Evolutionary conservation across 2,329 filamentous ascomycete genomes (phyloP), one percentile per base, ranked within the genome.

Genomic region (Epichloe typhina): DNA sequence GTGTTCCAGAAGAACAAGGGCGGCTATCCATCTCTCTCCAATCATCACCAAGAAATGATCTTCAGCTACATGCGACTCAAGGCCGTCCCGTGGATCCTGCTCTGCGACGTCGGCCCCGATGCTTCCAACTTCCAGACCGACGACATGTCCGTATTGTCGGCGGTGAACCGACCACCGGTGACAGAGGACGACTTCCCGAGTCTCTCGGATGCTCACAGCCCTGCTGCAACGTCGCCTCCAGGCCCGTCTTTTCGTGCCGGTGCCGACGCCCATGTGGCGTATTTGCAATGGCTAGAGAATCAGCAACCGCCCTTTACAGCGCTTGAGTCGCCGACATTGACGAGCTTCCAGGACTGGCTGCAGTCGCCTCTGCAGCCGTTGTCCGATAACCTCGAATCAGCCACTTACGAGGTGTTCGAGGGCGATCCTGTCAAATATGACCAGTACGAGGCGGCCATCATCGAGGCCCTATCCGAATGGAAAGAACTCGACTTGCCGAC

Each of bases 381-480:
- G 13, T 91, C 91, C 0, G 93, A 98, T 66, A 98, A 98, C 59
- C 76, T 98, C 13, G 94, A 98, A 65, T 95, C 89, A 45, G 86
- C 95, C 41, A 98, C 93, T 0, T 98, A 98, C 66, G 93, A 98
- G 64, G 91, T 97, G 2, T 98, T 98, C 61, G 93, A 98, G 66
- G 94, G 94, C 58, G 94, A 98, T 56, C 93, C 93, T 0, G 86
- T 98, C 69, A 98, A 98, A 68, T 98, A 98, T 64, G 83, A 89
- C 56, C 94, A 91, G 75, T 98, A 98, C 64, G 89, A 97, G 65
- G 75, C 77, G 44, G 93, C 93, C 13, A 84, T 94, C 51, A 79
- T 80, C 4, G 80, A 86, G 56, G 91, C 93, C 0, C 73, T 98
- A 54, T 75, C 71, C 12, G 90, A 97, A 61, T 94, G 93, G 84